Evolutionary conservation across 2,329 filamentous ascomycete species (phyloP).

Genomic region (Hypocreales sp.): DNA sequence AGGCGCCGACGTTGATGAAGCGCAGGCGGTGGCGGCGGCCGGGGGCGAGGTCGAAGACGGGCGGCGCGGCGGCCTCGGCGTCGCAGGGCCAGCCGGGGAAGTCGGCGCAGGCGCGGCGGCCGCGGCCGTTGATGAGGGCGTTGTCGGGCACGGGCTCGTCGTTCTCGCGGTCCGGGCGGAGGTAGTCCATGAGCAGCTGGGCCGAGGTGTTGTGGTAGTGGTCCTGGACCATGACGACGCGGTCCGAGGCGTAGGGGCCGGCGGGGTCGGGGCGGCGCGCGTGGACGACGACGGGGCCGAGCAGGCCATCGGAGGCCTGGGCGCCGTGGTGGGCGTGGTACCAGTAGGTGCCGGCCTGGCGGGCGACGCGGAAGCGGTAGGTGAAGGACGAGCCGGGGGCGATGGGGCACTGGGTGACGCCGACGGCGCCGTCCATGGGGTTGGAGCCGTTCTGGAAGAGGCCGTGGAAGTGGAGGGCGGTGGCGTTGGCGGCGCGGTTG

Average conservation of each 20-base stretch:
- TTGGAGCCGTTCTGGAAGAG: slow-evolving; percentile 64
- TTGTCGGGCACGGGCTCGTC: slow-evolving; percentile 53
- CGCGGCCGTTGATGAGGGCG: slow-evolving; percentile 44
- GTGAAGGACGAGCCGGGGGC: slow-evolving; percentile 45
- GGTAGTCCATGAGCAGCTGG: slow-evolving; percentile 35
- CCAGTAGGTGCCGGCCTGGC: slow-evolving; percentile 32
- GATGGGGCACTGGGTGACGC: slow-evolving; percentile 52
- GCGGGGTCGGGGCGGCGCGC: slow-evolving; percentile 29
- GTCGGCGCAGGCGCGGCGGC: slow-evolving; percentile 16
- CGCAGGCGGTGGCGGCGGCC: slow-evolving; percentile 48
- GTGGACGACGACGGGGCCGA: slow-evolving; percentile 52
- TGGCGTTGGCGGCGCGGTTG: slow-evolving; percentile 51
- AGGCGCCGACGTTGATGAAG: slow-evolving; percentile 55
- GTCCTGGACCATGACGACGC: slow-evolving; percentile 53
- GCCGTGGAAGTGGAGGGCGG: slow-evolving; percentile 62
- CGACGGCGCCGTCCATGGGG: slow-evolving; percentile 57
- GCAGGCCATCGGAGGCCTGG: slow-evolving; percentile 53
- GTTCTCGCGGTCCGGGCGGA: slow-evolving; percentile 35
- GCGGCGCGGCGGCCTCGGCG: slow-evolving; percentile 17
- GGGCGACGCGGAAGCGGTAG: slow-evolving; percentile 50
- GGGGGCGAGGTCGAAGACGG: slow-evolving; percentile 30
- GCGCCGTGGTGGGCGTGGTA: slow-evolving; percentile 53
- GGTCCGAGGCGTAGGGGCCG: slow-evolving; percentile 26
- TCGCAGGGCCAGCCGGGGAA: slow-evolving; percentile 28
- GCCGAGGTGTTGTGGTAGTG: slow-evolving; percentile 50